Percentiles rank a stretch among this genome's conserved stretches.
phyloP scores from a whole-genome alignment of 306 rosid species.

The Hylodesmum podocarpum region DNA sequence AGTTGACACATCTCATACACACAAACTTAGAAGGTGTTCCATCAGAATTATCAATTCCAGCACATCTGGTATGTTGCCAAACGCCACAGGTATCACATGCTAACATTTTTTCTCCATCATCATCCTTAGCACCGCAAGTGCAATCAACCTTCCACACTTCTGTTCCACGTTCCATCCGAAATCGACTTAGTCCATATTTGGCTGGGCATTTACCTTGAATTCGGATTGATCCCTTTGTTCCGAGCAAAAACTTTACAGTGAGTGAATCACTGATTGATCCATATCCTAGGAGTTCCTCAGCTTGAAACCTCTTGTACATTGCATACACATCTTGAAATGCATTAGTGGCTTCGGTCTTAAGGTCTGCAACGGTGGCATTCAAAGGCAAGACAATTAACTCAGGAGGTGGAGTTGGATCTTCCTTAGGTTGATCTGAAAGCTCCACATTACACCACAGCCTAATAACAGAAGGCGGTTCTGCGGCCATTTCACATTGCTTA shows the following conservation, averaged over 20 bases:
- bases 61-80: slow-evolving; percentile 79
- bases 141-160: slow-evolving; percentile 76
- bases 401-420: slow-evolving; percentile 47
- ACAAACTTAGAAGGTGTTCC: slow-evolving; percentile 54
- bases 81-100: slow-evolving; percentile 78
- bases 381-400: slow-evolving; percentile 58
- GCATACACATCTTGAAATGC: slow-evolving; percentile 68
- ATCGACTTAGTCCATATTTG: slow-evolving; percentile 54
- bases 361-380: slow-evolving; percentile 57
- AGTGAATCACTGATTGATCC: slow-evolving; percentile 45
- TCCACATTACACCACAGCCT: slow-evolving; percentile 65
- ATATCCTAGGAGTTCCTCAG: slow-evolving; percentile 47
- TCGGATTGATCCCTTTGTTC: slow-evolving; percentile 44
- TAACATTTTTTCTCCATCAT: slow-evolving; percentile 77
- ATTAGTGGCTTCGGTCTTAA: slow-evolving; percentile 43
- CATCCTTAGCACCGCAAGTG: slow-evolving; percentile 71
- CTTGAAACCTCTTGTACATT: slow-evolving; percentile 69
- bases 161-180: slow-evolving; percentile 68
- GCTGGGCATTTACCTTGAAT: slow-evolving; percentile 53
- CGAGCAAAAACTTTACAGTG: slow-evolving; percentile 54
- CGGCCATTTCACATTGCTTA: slow-evolving; percentile 16
- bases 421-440: slow-evolving; percentile 46
- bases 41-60: slow-evolving; percentile 49
- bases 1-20: slow-evolving; percentile 27
- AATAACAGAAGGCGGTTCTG: slow-evolving; percentile 20